Evolutionary conservation across 805 yeast species (phyloP), one percentile per base, ranked within the genome.

Genomic region (Candida takata): DNA sequence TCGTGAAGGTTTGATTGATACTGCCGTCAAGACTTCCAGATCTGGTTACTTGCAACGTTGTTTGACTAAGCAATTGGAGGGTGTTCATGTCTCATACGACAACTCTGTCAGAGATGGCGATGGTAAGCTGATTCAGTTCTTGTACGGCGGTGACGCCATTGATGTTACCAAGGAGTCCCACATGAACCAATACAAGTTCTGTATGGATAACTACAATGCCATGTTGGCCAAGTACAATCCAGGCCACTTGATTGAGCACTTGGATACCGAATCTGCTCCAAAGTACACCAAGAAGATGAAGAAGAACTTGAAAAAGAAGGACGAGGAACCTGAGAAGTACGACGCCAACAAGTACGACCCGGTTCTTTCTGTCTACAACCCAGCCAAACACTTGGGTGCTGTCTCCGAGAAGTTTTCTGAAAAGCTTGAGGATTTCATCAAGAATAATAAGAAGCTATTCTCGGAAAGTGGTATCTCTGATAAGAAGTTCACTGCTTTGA

Each of bases 41-140:
- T 88, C 97, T 41, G 99, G 99, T 57, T 92, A 92, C 65, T 72
- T 92, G 61, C 99, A 92, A 67, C 80, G 99, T 67, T 94, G 99
- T 75, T 74, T 92, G 64, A 92, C 95, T 41, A 92, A 92, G 64
- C 98, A 92, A 66, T 71, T 92, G 45, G 99, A 92, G 63, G 98
- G 98, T 69, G 95, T 92, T 20, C 95, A 84, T 51, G 81, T 86
- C 26, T 75, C 86, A 29, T 92, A 92, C 58, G 99, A 92, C 65
- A 88, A 88, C 67, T 75, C 95, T 37, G 95, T 92, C 16, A 78
- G 99, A 64, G 95, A 94, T 59, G 81, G 84, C 38, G 98, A 92
- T 62, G 98, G 98, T 39, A 70, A 95, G 5, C 69, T 92, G 61
- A 70, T 94, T 40, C 97, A 88, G 68, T 88, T 92, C 74, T 65